Conservation (phyloP, 192 early-diverging fungal genomes). For the Coemansia sp. region DNA sequence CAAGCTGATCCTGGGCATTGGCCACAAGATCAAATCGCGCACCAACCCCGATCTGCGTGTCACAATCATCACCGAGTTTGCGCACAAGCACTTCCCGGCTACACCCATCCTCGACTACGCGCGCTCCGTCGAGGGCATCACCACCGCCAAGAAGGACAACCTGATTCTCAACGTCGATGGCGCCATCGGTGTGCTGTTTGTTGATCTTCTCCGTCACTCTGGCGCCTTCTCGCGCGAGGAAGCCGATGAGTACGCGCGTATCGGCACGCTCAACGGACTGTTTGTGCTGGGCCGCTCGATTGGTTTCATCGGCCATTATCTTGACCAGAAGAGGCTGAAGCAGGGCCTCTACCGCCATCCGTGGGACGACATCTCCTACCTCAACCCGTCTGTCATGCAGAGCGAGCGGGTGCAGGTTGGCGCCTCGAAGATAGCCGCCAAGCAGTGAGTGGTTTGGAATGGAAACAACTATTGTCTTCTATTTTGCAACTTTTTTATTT, state of each 20-base stretch:
- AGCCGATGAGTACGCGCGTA: constrained; percentile 93
- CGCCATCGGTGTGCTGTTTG: constrained; percentile 93
- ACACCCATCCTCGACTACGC: constrained; percentile 94
- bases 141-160: constrained; percentile 98
- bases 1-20: constrained; percentile 98
- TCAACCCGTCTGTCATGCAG: constrained; percentile 54
- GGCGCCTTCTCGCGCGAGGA: constrained; percentile 93
- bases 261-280: constrained; percentile 94
- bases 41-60: constrained; percentile 99
- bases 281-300: constrained; percentile 95
- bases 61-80: constrained; percentile 92
- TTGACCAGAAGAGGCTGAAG: constrained; percentile 98
- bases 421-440: constrained; percentile 49
- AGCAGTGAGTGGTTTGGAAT: background rate
- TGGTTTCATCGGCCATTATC: constrained; percentile 97
- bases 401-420: constrained; percentile 55
- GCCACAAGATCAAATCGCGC: constrained; percentile 99
- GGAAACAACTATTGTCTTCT: background rate
- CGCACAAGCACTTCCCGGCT: constrained; percentile 81
- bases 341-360: constrained; percentile 98
- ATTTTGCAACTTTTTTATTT: background rate
- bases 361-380: constrained; percentile 95
- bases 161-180: constrained; percentile 95
- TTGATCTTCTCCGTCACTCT: constrained; percentile 89
- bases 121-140: constrained; percentile 90